Evolutionary conservation across 495 filamentous ascomycete genomes (phyloP).

Genomic region (Lasiosphaeris hirsuta): DNA sequence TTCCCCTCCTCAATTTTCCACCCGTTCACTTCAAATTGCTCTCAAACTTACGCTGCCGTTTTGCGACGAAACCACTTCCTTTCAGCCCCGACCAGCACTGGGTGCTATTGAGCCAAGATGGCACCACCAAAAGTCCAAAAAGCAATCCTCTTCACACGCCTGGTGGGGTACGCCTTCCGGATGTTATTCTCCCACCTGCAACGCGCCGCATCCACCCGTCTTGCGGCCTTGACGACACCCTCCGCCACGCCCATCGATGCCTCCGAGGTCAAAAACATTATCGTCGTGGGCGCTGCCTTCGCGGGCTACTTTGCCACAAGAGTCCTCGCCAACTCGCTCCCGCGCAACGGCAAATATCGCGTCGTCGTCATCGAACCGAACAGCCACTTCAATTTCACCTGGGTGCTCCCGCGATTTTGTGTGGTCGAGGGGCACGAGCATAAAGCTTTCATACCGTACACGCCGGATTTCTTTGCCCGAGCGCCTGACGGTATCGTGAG

Average conservation of each 20-base stretch:
- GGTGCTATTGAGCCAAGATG: too few relatives aligned
- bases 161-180: too few relatives aligned
- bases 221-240: too few relatives aligned
- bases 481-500: conserved; percentile 23
- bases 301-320: conserved; percentile 47
- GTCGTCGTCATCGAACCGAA: conserved; percentile 57
- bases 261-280: conserved; percentile 38
- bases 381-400: conserved; percentile 57
- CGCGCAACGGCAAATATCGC: conserved; percentile 42
- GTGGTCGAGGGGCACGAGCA: conserved; percentile 41
- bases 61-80: too few relatives aligned
- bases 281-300: conserved; percentile 57
- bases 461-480: conserved; percentile 24
- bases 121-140: too few relatives aligned
- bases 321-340: conserved; percentile 44
- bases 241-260: background rate
- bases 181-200: too few relatives aligned
- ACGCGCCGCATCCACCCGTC: too few relatives aligned
- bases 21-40: too few relatives aligned
- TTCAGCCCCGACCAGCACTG: too few relatives aligned
- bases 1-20: too few relatives aligned
- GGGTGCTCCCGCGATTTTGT: conserved; percentile 50
- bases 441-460: conserved; percentile 51
- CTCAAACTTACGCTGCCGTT: too few relatives aligned
- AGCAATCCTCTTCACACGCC: too few relatives aligned